These are phyloP conservation scores for Pyrenophora graminea DNA, from an alignment of 2,329 filamentous ascomycete genomes.

Conservation along the genomic window DNA sequence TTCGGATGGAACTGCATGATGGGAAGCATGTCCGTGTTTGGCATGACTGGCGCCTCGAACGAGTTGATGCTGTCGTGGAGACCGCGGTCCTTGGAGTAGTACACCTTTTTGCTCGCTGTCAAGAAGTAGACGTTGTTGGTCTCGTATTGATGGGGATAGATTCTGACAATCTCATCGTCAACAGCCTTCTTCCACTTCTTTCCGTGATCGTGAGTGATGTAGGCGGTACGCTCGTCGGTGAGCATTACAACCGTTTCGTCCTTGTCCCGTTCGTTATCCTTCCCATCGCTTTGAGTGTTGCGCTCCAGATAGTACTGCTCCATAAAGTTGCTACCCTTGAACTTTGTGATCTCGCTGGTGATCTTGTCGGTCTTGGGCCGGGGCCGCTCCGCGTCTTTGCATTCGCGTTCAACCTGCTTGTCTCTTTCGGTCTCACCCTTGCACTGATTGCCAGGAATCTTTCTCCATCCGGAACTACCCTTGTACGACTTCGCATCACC, in stretches of 20 bases:
- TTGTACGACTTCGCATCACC: slow-evolving; percentile 73
- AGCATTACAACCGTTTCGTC: slow-evolving; percentile 76
- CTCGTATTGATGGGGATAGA: slow-evolving; percentile 79
- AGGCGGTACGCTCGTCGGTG: slow-evolving; percentile 65
- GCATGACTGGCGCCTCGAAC: slow-evolving; percentile 71
- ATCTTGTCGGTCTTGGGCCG: slow-evolving; percentile 70
- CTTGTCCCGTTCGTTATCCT: slow-evolving; percentile 63
- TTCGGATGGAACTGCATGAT: slow-evolving; percentile 81
- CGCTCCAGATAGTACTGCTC: slow-evolving; percentile 79
- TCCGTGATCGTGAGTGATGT: slow-evolving; percentile 81
- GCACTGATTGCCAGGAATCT: slow-evolving; percentile 72
- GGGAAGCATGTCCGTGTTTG: slow-evolving; percentile 55
- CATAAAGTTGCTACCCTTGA: slow-evolving; percentile 62
- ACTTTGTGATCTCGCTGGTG: slow-evolving; percentile 61
- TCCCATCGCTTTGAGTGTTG: slow-evolving; percentile 66
- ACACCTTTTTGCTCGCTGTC: slow-evolving; percentile 68
- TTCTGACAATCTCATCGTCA: slow-evolving; percentile 68
- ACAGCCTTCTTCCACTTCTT: slow-evolving; percentile 81
- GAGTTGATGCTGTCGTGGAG: slow-evolving; percentile 64
- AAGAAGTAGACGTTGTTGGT: slow-evolving; percentile 88
- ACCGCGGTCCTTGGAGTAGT: slow-evolving; percentile 82
- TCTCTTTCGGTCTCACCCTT: slow-evolving; percentile 50
- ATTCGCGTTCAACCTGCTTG: slow-evolving; percentile 69
- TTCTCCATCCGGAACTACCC: slow-evolving; percentile 86
- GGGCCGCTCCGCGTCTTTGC: slow-evolving; percentile 62